Percentiles rank a stretch among this genome's conserved stretches.
Conservation (phyloP, 2,329 filamentous ascomycete species). For the Epichloe brachyelytri region DNA sequence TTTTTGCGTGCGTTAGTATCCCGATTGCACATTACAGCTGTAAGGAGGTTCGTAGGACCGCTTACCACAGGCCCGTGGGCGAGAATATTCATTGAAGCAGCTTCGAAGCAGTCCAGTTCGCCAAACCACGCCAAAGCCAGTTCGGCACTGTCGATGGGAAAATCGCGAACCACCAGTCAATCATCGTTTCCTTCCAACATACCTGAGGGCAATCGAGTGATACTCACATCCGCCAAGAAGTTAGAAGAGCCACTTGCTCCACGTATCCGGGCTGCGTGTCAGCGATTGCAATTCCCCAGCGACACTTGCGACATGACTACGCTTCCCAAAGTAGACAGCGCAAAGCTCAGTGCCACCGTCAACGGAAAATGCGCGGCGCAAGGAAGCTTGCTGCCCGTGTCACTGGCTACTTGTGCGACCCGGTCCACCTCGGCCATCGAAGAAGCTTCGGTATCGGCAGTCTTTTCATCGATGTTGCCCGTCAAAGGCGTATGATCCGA, state of each 20-base stretch:
- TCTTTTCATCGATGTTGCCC: not conserved
- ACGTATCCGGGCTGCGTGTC: conserved; percentile 49
- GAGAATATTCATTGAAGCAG: conserved; percentile 52
- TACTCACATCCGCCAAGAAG: conserved; percentile 43
- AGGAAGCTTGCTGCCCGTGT: conserved; percentile 24
- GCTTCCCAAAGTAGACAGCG: conserved; percentile 51
- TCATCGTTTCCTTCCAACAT: conserved; percentile 5
- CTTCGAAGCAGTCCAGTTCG: conserved; percentile 60
- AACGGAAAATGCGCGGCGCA: conserved; percentile 37
- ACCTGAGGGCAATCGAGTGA: not conserved
- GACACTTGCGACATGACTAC: conserved; percentile 47
- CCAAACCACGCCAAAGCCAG: conserved; percentile 61
- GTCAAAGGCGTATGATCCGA: conserved; percentile 6
- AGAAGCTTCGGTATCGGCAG: not conserved
- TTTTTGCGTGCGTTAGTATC: conserved; percentile 14
- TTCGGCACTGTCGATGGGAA: conserved; percentile 39
- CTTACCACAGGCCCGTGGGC: conserved; percentile 58
- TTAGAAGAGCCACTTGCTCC: conserved; percentile 43
- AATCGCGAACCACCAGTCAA: not conserved
- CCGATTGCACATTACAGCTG: not conserved
- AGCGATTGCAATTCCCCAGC: conserved; percentile 54
- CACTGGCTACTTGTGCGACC: not conserved
- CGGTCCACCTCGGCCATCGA: conserved; percentile 9
- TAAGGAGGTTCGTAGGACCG: not conserved
- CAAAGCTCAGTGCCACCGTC: conserved; percentile 41